These are phyloP conservation scores for Inga laurina DNA, from an alignment of 306 rosid species.

Conservation along the genomic window DNA sequence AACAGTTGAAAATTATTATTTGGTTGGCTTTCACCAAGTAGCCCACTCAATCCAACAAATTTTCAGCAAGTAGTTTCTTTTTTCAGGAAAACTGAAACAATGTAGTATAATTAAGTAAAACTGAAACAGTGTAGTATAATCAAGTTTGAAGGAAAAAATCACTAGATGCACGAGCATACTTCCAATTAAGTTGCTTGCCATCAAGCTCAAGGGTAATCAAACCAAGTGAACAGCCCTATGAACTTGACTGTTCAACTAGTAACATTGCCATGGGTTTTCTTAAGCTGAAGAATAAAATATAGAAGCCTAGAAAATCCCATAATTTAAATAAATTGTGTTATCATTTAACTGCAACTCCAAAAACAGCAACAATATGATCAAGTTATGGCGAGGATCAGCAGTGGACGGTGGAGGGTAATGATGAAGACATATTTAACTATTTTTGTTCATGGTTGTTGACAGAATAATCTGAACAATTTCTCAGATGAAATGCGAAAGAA, in stretches of 20 bases:
- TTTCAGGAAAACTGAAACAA: no score
- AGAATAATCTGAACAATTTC: slow-evolving; percentile 21
- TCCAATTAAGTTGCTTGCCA: not conserved
- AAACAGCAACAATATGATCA: not conserved
- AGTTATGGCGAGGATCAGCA: not conserved
- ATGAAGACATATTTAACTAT: slow-evolving; percentile 4
- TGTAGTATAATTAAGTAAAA: not conserved
- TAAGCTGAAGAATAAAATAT: not conserved
- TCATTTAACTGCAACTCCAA: slow-evolving; percentile 7
- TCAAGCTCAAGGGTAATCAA: not conserved
- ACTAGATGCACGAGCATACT: not conserved
- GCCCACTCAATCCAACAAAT: not conserved
- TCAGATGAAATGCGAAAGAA: slow-evolving; percentile 1
- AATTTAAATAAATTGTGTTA: not conserved
- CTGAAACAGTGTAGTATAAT: not conserved
- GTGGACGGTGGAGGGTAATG: not conserved
- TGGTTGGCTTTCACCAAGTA: not conserved
- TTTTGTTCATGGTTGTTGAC: not conserved
- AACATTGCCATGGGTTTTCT: not conserved
- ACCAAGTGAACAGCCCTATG: not conserved
- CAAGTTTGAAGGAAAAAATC: not conserved
- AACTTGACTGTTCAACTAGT: not conserved
- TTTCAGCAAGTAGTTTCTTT: not conserved
- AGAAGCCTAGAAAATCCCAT: not conserved
- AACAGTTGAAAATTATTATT: not conserved